Conservation (phyloP, 2,329 filamentous ascomycete species). For the Diaporthe vexans region DNA sequence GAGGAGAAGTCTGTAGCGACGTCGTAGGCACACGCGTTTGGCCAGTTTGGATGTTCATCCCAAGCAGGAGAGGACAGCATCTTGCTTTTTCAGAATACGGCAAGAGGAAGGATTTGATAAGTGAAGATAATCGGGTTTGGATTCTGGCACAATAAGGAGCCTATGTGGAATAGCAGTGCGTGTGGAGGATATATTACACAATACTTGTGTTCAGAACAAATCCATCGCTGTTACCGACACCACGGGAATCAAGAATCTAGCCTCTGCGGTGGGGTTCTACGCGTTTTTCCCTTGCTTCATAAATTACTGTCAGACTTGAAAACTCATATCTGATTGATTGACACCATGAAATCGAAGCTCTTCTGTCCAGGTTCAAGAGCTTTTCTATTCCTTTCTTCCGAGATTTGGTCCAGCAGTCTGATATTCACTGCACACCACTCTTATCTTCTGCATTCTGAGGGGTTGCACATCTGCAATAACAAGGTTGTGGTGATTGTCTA, state of each 20-base stretch:
- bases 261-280: neutral
- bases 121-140: neutral
- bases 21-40: neutral
- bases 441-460: too few relatives aligned
- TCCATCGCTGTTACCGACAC: neutral
- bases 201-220: too few relatives aligned
- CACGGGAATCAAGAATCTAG: neutral
- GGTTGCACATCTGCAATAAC: too few relatives aligned
- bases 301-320: neutral
- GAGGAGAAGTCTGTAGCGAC: constrained; percentile 25
- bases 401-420: neutral
- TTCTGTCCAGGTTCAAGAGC: neutral
- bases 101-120: neutral
- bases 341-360: neutral
- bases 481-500: too few relatives aligned
- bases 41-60: too few relatives aligned
- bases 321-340: neutral
- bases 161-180: too few relatives aligned
- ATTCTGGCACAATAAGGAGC: too few relatives aligned
- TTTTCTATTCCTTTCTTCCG: neutral
- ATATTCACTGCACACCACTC: neutral
- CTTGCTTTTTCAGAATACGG: too few relatives aligned
- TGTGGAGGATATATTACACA: neutral
- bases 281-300: neutral
- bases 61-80: neutral